phyloP scores from a whole-genome alignment of 148 eudicot species.

The Rhododendron ferrugineum region DNA sequence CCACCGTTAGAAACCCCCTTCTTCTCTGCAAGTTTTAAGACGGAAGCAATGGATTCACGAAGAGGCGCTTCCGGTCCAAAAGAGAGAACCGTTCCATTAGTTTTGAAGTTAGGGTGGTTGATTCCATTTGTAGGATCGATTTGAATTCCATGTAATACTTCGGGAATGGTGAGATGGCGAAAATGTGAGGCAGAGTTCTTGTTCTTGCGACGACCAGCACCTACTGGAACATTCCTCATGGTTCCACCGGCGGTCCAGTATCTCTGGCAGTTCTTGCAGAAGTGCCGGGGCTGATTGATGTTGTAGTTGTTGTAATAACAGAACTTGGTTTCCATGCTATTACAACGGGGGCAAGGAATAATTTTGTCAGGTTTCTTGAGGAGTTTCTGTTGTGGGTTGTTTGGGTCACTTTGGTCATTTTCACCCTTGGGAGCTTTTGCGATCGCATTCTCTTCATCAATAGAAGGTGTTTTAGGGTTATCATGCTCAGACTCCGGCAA shows the following conservation, averaged over 20 bases:
- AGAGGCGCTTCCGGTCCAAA: constrained; percentile 54
- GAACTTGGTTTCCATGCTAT: constrained; percentile 95
- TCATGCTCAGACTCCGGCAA: constrained; percentile 26
- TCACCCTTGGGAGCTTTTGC: constrained; percentile 23
- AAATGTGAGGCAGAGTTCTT: constrained; percentile 59
- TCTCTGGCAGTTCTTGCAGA: constrained; percentile 92
- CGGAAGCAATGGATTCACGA: constrained; percentile 46
- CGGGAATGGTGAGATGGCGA: constrained; percentile 55
- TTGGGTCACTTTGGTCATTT: constrained; percentile 33
- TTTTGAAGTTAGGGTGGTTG: constrained; percentile 32
- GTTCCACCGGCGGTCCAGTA: constrained; percentile 99
- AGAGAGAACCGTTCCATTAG: constrained; percentile 52
- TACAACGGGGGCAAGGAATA: constrained; percentile 94
- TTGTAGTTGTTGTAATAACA: constrained; percentile 95
- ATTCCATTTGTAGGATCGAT: constrained; percentile 38
- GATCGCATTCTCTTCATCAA: constrained; percentile 37
- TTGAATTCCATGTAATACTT: constrained; percentile 48
- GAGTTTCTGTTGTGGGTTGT: constrained; percentile 42
- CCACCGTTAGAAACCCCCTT: constrained; percentile 24
- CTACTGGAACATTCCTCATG: constrained; percentile 89
- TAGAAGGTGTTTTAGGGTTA: constrained; percentile 28
- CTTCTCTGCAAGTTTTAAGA: constrained; percentile 32
- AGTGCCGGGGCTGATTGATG: constrained; percentile 86
- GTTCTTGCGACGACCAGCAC: constrained; percentile 90
- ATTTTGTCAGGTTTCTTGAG: constrained; percentile 86